Evolutionary conservation across 2,329 filamentous ascomycete species (phyloP).

Genomic region (Cryoendolithus antarcticus): DNA sequence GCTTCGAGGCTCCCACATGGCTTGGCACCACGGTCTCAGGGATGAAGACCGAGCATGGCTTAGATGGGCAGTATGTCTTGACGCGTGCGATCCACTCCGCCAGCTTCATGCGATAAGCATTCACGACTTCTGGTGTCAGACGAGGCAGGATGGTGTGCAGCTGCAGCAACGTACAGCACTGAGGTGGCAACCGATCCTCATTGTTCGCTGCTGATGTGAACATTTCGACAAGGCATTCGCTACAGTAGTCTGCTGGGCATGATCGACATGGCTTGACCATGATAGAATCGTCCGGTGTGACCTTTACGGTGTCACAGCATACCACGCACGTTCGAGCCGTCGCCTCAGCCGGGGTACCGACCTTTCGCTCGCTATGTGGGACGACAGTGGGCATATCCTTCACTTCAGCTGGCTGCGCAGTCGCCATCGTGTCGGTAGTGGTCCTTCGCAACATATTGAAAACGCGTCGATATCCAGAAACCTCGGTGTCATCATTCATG

Average conservation of each 20-base stretch:
- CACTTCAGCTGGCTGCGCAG: too few relatives aligned
- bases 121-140: constrained; percentile 25
- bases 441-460: too few relatives aligned
- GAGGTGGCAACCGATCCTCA: constrained; percentile 31
- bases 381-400: too few relatives aligned
- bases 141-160: constrained; percentile 26
- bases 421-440: too few relatives aligned
- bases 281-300: background rate
- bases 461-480: too few relatives aligned
- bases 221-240: constrained; percentile 27
- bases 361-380: too few relatives aligned
- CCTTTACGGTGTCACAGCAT: constrained; percentile 13
- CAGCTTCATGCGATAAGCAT: constrained; percentile 30
- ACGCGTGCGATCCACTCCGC: constrained; percentile 36
- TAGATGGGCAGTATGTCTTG: constrained; percentile 38
- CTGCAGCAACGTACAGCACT: constrained; percentile 34
- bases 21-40: constrained; percentile 12
- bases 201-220: constrained; percentile 30
- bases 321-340: constrained; percentile 11
- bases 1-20: background rate
- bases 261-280: constrained; percentile 21
- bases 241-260: constrained; percentile 24
- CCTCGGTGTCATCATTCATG: too few relatives aligned
- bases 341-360: too few relatives aligned
- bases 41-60: constrained; percentile 38